A percentile compares a stretch with the other conserved stretches of the same genome.
phyloP scores from a whole-genome alignment of 2,329 filamentous ascomycete species.

The Phoma sp. region DNA sequence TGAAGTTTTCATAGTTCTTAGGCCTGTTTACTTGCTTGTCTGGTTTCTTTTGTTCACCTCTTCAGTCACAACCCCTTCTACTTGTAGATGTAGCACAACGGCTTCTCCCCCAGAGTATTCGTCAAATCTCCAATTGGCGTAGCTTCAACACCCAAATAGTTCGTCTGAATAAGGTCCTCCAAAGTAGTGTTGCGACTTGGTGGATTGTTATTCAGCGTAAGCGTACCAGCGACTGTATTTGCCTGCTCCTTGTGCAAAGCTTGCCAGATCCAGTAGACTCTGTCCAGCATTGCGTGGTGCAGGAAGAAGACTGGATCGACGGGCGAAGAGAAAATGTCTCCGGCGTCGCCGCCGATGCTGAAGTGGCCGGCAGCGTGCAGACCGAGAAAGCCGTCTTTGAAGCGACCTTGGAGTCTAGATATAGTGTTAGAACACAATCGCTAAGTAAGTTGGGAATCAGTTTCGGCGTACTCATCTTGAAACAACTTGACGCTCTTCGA shows the following conservation, averaged over 20 bases:
- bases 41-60: neutral
- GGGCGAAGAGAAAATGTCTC: slow-evolving; percentile 54
- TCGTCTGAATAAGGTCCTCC: slow-evolving; percentile 51
- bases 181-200: slow-evolving; percentile 54
- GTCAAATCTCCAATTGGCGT: slow-evolving; percentile 46
- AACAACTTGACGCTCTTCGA: slow-evolving; percentile 43
- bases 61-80: slow-evolving; percentile 2
- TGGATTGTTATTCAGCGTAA: slow-evolving; percentile 53
- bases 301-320: slow-evolving; percentile 53
- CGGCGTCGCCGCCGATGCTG: slow-evolving; percentile 36
- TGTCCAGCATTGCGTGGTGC: slow-evolving; percentile 56
- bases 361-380: slow-evolving; percentile 52
- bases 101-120: slow-evolving; percentile 49
- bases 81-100: slow-evolving; percentile 55
- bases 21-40: too few relatives aligned
- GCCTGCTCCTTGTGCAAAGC: slow-evolving; percentile 24
- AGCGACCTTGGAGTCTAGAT: slow-evolving; percentile 20
- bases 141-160: slow-evolving; percentile 38
- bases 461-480: slow-evolving; percentile 35
- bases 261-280: slow-evolving; percentile 58
- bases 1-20: neutral
- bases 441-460: neutral
- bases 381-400: slow-evolving; percentile 31
- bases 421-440: neutral
- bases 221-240: slow-evolving; percentile 37